phyloP scores from a whole-genome alignment of 257 asterid genomes.

The Solanum bukasovii region DNA sequence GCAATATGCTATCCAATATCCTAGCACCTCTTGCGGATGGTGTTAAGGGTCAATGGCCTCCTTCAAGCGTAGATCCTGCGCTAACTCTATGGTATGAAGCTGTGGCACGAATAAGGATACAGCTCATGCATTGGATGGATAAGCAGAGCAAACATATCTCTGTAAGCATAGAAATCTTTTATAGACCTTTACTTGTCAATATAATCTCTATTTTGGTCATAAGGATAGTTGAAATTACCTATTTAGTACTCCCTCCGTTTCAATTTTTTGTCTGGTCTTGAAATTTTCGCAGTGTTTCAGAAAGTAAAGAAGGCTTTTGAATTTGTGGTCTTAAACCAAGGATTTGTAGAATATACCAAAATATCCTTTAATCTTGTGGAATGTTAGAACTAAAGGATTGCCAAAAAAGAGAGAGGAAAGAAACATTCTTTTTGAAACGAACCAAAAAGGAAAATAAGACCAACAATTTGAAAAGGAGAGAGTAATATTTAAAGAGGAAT shows the following conservation, averaged over 20 bases:
- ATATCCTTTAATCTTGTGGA: background rate
- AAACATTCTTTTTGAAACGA: background rate
- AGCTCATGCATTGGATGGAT: constrained; percentile 96
- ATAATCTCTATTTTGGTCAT: background rate
- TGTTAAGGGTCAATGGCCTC: constrained; percentile 98
- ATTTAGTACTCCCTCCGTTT: background rate
- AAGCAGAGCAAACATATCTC: constrained; percentile 96
- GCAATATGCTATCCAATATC: constrained; percentile 99
- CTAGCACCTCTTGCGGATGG: constrained; percentile 95
- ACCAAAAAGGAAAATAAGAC: background rate
- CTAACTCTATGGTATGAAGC: constrained; percentile 98
- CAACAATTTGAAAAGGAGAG: background rate
- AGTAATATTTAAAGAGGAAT: background rate
- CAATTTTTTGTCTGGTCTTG: background rate
- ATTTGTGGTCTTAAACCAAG: background rate
- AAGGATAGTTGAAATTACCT: background rate
- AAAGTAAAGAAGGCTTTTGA: background rate
- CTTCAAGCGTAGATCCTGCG: constrained; percentile 89
- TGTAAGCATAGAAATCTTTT: constrained; percentile 37
- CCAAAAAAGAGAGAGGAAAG: background rate
- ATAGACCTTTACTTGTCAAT: background rate
- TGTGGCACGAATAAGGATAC: constrained; percentile 83
- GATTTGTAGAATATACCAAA: background rate
- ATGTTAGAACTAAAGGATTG: background rate
- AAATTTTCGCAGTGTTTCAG: background rate